Conservation (phyloP, 208 protist genomes). For the Leptomonas pyrrhocoris region DNA sequence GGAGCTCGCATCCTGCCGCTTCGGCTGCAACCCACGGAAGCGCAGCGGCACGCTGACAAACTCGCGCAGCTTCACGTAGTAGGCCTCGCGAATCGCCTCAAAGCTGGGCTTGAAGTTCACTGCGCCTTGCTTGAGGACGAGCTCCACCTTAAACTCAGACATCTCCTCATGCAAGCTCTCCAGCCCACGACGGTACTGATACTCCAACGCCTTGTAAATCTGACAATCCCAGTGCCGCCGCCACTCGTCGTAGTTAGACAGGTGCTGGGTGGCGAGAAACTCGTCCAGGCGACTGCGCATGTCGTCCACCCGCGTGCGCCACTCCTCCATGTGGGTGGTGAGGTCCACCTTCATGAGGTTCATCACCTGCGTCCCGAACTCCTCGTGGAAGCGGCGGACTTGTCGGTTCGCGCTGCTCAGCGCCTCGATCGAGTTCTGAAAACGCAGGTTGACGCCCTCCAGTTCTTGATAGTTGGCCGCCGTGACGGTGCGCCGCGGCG, state of each 20-base stretch:
- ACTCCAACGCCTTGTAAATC: slow-evolving; percentile 97
- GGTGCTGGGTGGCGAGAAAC: slow-evolving; percentile 78
- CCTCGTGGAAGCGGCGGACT: slow-evolving; percentile 86
- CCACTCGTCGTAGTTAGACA: slow-evolving; percentile 90
- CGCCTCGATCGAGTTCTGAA: slow-evolving; percentile 82
- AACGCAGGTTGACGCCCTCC: slow-evolving; percentile 78
- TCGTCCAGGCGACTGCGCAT: slow-evolving; percentile 88
- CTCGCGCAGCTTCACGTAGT: slow-evolving; percentile 94
- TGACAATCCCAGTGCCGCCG: slow-evolving; percentile 95
- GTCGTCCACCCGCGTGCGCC: slow-evolving; percentile 87
- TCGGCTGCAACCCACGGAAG: slow-evolving; percentile 92
- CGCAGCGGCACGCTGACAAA: slow-evolving; percentile 93
- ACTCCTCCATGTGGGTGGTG: slow-evolving; percentile 90
- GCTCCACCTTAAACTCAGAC: slow-evolving; percentile 91
- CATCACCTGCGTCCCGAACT: slow-evolving; percentile 82
- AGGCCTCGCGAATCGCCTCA: slow-evolving; percentile 94
- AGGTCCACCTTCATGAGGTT: slow-evolving; percentile 91
- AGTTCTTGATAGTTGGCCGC: slow-evolving; percentile 83
- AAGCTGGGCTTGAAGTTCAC: slow-evolving; percentile 95
- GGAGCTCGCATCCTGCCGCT: slow-evolving; percentile 54
- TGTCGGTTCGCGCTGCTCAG: slow-evolving; percentile 84
- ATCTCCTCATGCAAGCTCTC: slow-evolving; percentile 94
- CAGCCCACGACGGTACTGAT: slow-evolving; percentile 93
- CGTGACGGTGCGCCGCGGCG: slow-evolving; percentile 46
- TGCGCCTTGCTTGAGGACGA: slow-evolving; percentile 92